Conservation (phyloP, 768 basidiomycete species). For the Calocybe gangraenosa region DNA sequence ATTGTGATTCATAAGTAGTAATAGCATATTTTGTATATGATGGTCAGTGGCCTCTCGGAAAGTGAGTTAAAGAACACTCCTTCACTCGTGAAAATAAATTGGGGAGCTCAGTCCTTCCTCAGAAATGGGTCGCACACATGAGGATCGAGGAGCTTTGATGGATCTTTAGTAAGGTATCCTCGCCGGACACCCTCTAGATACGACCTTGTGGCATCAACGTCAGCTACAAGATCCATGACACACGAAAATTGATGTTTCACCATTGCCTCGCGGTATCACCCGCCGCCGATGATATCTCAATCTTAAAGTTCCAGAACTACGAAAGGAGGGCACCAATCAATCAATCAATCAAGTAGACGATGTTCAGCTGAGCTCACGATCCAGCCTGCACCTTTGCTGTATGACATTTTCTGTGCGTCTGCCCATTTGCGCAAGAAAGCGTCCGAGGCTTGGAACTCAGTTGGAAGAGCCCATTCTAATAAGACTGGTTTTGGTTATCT, state of each 20-base stretch:
- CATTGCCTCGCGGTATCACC: slow-evolving; percentile 59
- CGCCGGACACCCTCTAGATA: slow-evolving; percentile 56
- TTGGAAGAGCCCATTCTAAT: slow-evolving; percentile 50
- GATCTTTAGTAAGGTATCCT: slow-evolving; percentile 64
- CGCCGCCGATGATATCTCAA: slow-evolving; percentile 50
- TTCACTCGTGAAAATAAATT: no score
- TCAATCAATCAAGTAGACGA: not conserved
- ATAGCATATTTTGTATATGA: no score
- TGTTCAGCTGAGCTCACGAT: slow-evolving; percentile 39
- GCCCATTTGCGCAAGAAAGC: slow-evolving; percentile 65
- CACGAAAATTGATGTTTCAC: slow-evolving; percentile 28
- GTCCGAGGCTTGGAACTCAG: slow-evolving; percentile 59
- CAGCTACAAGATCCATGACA: not conserved
- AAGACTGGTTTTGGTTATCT: not conserved
- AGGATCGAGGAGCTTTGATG: slow-evolving; percentile 49
- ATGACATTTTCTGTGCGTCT: slow-evolving; percentile 69
- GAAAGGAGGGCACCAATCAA: not conserved
- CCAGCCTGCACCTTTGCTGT: slow-evolving; percentile 61
- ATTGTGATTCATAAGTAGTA: no score
- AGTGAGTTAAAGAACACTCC: no score
- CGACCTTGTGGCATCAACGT: slow-evolving; percentile 41
- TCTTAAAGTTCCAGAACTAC: slow-evolving; percentile 69
- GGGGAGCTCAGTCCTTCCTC: no score
- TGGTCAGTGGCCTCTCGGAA: no score
- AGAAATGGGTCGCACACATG: slow-evolving; percentile 61